Evolutionary conservation across 1,139 yeast species (phyloP), one percentile per base, ranked within the genome.

Genomic region (Arxiozyma heterogenica): DNA sequence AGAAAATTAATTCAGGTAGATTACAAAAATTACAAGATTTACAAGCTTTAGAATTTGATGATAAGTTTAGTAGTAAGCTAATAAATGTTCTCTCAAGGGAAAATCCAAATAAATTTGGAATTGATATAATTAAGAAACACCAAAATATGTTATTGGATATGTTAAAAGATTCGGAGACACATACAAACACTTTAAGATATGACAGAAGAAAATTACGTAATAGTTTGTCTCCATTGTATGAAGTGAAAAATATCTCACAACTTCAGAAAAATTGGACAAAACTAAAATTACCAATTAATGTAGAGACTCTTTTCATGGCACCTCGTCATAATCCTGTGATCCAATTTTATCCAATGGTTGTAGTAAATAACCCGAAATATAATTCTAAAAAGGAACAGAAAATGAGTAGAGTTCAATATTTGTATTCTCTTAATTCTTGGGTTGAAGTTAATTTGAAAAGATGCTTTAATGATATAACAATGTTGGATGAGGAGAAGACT

Each of bases 271-370:
- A 52, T 21, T 55, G 70, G 58, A 54, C 58, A 4, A 27, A 17
- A 1, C 20, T 59, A 2, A 52, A 52, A 5, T 42, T 61, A 1
- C 65, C 70, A 1, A 54, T 54, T 27, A 64, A 63, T 51, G 56
- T 58, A 3, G 64, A 63, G 39, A 50, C 44, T 17, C 23, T 61
- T 20, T 46, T 46, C 20, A 46, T 34, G 39, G 41, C 41, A 1
- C 18, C 39, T 15, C 42, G 39, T 21, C 38, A 25, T 34, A 46
- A 46, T 17, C 49, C 49, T 22, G 41, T 46, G 15, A 18, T 46
- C 7, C 49, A 46, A 34, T 46, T 46, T n/a, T 46, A 46, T 38
- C 49, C 49, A 17, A 46, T 46, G 49, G 23, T 38, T 38, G 39
- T 25, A 3, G 20, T 38, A 17, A 22, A 34, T 22, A 25, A 38